Evolutionary conservation across 192 early-diverging fungal species (phyloP), one percentile per base, ranked within the genome.

Genomic region (Chytriomyces hyalinus): DNA sequence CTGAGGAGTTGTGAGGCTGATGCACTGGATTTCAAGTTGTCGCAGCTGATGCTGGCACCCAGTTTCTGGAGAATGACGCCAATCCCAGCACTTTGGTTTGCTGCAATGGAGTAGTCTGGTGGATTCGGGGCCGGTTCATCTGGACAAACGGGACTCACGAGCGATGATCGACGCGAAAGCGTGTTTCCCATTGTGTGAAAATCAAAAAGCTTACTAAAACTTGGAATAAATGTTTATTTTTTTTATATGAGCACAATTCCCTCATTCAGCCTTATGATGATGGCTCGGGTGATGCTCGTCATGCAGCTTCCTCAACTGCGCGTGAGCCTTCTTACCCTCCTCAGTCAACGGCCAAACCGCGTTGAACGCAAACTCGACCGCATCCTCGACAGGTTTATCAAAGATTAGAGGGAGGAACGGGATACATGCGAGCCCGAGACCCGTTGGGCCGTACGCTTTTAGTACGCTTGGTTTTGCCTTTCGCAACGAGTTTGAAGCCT

Each of bases 351-450:
- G 79, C 79, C 68, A 74, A 11, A 79, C 51, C 1, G 61, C 20
- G 36, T 88, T 83, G 78, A 91, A 91, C 10, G 81, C 81, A 46
- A 79, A 83, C 65, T 90, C 89, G 13, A 89, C 83, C 13, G 84
- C 79, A 24, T 80, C 77, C 68, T 91, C 90, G 20, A 89, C 79
- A 15, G 89, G 85, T 46, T 91, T 81, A 76, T 91, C 90, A 67
- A 90, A 91, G 61, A 91, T 85, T 28, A 76, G 77, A 4, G 90
- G 90, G 36, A 90, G 67, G 61, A 86, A 78, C 6, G 90, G 90
- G 22, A 91, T 83, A 43, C 88, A 75, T 36, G 78, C 70, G n/a
- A 91, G 77, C 65, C 90, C 90, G 50, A 85, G 68, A 1, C 75
- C 84, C 2, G 90, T 87, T 1, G 90, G 90, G 26, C 90, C 90